phyloP scores from a whole-genome alignment of 2,329 filamentous ascomycete species.

The Akanthomyces dipterigenus region DNA sequence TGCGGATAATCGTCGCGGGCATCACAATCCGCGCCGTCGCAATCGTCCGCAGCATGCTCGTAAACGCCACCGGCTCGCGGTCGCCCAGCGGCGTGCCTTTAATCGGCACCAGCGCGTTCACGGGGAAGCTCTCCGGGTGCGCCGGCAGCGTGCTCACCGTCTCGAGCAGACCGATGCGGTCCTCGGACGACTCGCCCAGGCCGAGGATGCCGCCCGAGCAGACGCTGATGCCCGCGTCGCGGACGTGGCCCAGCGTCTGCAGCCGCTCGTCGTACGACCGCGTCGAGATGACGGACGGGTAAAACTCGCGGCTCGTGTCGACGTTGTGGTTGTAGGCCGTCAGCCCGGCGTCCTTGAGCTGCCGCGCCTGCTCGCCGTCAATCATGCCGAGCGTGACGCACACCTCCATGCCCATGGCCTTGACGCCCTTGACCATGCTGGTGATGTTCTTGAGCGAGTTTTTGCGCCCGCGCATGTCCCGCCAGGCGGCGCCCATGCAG shows the following conservation, averaged over 20 bases:
- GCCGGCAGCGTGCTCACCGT: slow-evolving; percentile 73
- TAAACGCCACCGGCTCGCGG: slow-evolving; percentile 64
- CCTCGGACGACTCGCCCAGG: slow-evolving; percentile 68
- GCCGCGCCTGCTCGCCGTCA: slow-evolving; percentile 69
- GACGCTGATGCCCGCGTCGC: slow-evolving; percentile 81
- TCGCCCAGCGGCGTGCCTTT: slow-evolving; percentile 82
- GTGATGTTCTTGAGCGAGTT: slow-evolving; percentile 77
- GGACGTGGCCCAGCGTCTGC: slow-evolving; percentile 70
- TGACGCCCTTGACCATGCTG: slow-evolving; percentile 76
- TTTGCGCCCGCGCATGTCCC: slow-evolving; percentile 88
- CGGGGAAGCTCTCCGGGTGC: slow-evolving; percentile 86
- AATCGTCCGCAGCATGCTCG: slow-evolving; percentile 73
- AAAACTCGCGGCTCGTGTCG: slow-evolving; percentile 84
- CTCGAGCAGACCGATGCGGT: slow-evolving; percentile 77
- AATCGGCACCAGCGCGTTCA: slow-evolving; percentile 86
- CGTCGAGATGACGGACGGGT: slow-evolving; percentile 79
- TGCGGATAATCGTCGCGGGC: slow-evolving; percentile 77
- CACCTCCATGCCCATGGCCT: slow-evolving; percentile 77
- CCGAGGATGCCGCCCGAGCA: slow-evolving; percentile 87
- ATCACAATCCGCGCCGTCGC: slow-evolving; percentile 78
- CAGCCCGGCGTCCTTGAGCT: slow-evolving; percentile 75
- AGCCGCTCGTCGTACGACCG: slow-evolving; percentile 82
- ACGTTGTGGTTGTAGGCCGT: slow-evolving; percentile 95
- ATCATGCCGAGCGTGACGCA: slow-evolving; percentile 96
- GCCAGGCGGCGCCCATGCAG: slow-evolving; percentile 93